phyloP scores from a whole-genome alignment of 768 basidiomycete species.

The Suillus subalutaceus region DNA sequence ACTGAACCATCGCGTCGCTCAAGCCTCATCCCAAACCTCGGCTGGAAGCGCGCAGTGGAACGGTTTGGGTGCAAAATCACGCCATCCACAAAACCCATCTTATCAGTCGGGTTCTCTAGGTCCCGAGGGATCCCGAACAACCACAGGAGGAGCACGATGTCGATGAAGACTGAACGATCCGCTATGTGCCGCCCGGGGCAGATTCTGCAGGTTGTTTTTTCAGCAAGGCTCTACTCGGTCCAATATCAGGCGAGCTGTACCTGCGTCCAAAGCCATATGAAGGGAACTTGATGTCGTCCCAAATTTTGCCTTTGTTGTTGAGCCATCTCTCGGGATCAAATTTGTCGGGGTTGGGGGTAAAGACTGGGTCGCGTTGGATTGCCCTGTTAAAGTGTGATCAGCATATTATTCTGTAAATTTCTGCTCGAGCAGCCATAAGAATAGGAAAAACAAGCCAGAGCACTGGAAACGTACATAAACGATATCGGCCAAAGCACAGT shows the following conservation, averaged over 20 bases:
- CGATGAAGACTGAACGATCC: constrained; percentile 60
- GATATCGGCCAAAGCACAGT: constrained; percentile 66
- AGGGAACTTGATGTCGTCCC: constrained; percentile 19
- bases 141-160: constrained; percentile 65
- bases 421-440: constrained; percentile 22
- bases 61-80: constrained; percentile 45
- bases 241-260: constrained; percentile 18
- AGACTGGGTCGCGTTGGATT: constrained; percentile 57
- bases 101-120: constrained; percentile 55
- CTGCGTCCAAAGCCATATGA: constrained; percentile 59
- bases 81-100: constrained; percentile 61
- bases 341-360: constrained; percentile 55
- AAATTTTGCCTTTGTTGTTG: constrained; percentile 33
- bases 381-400: constrained; percentile 37
- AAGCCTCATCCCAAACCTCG: too few relatives aligned
- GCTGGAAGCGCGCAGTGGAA: too few relatives aligned
- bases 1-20: too few relatives aligned
- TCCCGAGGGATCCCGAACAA: constrained; percentile 61
- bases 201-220: constrained; percentile 24
- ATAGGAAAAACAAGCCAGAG: background rate
- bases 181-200: constrained; percentile 70
- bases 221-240: background rate
- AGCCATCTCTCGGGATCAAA: constrained; percentile 62
- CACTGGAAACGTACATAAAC: constrained; percentile 46
- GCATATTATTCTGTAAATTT: background rate